Percentiles rank a stretch among this genome's conserved stretches.
phyloP scores from a whole-genome alignment of 169 alveolate genomes.

The Plasmodium knowlesi region DNA sequence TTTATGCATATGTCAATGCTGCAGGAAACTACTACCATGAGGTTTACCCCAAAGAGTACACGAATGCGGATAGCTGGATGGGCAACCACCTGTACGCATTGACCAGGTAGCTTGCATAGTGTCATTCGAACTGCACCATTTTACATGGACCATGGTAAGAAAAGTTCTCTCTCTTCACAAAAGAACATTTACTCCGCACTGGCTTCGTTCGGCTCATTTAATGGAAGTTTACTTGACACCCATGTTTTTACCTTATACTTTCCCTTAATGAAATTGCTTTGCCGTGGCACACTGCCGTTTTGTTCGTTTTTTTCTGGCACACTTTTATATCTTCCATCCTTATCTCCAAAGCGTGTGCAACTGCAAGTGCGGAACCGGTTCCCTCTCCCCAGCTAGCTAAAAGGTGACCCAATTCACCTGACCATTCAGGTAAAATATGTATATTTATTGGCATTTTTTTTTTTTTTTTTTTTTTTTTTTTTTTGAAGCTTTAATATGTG shows the following conservation, averaged over 20 bases:
- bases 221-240: neutral
- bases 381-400: neutral
- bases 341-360: neutral
- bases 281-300: neutral
- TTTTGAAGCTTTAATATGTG: neutral
- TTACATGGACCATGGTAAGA: neutral
- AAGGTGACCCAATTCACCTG: neutral
- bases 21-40: neutral
- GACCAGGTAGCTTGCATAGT: neutral
- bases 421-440: neutral
- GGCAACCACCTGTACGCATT: neutral
- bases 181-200: neutral
- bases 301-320: neutral
- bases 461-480: neutral
- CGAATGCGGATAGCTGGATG: neutral
- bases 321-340: neutral
- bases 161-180: neutral
- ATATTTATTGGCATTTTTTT: neutral
- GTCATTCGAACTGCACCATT: neutral
- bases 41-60: neutral
- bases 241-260: neutral
- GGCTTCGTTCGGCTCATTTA: neutral
- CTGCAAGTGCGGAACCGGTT: no score
- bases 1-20: neutral
- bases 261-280: neutral